phyloP scores from a whole-genome alignment of 2,329 filamentous ascomycete genomes.

The Ophiostoma sp. region DNA sequence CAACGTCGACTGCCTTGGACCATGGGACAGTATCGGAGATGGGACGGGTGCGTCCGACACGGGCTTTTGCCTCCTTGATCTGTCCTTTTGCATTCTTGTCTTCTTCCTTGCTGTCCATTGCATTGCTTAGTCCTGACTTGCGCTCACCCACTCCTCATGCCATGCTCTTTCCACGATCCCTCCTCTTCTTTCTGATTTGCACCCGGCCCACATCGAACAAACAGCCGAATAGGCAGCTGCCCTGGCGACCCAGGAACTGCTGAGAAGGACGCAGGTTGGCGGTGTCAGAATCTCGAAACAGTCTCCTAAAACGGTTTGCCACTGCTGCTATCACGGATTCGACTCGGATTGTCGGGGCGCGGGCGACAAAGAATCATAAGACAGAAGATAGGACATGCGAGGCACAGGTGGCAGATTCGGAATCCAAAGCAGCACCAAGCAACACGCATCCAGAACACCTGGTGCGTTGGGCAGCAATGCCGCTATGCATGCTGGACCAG shows the following conservation, averaged over 20 bases:
- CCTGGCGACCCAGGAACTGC: background rate
- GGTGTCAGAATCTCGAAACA: background rate
- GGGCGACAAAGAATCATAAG: background rate
- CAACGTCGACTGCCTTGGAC: background rate
- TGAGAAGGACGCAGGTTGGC: background rate
- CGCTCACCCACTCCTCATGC: background rate
- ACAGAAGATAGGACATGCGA: background rate
- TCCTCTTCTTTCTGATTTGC: background rate
- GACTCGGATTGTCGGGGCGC: background rate
- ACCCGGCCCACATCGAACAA: background rate
- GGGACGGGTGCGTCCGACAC: background rate
- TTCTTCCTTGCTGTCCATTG: background rate
- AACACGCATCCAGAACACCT: background rate
- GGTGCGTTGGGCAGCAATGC: constrained; percentile 12
- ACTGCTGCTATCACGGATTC: background rate
- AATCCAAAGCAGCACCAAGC: background rate
- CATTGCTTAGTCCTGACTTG: background rate
- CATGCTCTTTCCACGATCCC: background rate
- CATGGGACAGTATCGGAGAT: background rate
- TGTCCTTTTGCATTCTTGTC: background rate
- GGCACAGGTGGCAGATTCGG: background rate
- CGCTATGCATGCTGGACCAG: background rate
- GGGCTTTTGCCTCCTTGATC: background rate
- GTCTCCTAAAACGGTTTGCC: background rate
- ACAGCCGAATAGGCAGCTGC: constrained; percentile 3